Conservation (phyloP, 2,329 filamentous ascomycete species). For the Aspergillus floridensis region DNA sequence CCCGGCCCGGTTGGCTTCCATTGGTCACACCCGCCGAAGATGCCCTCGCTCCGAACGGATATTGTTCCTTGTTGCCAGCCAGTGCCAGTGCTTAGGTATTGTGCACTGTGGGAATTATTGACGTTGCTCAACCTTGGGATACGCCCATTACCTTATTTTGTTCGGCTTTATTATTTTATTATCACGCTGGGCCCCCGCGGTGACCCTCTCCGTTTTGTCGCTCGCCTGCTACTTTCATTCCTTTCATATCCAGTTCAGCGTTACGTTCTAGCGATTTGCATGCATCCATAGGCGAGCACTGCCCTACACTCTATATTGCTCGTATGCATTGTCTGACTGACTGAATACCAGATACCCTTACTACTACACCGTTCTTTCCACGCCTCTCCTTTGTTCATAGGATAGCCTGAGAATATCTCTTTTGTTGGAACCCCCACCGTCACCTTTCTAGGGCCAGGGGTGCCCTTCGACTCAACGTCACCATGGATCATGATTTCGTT, state of each 20-base stretch:
- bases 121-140: conserved; percentile 7
- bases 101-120: background rate
- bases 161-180: background rate
- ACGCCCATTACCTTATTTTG: background rate
- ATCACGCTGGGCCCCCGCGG: background rate
- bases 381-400: conserved; percentile 7
- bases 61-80: background rate
- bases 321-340: background rate
- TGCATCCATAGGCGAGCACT: background rate
- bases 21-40: conserved; percentile 16
- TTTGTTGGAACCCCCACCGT: background rate
- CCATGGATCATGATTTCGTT: conserved; percentile 29
- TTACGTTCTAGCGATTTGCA: background rate
- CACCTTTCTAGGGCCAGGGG: background rate
- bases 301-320: background rate
- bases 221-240: conserved; percentile 8
- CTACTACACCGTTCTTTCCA: conserved; percentile 1
- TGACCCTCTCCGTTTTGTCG: background rate
- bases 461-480: background rate
- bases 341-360: background rate
- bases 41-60: background rate
- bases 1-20: conserved; percentile 17
- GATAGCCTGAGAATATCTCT: background rate
- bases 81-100: too few relatives aligned
- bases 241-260: conserved; percentile 6